These are phyloP conservation scores for Xerocomus spinulosus DNA, from an alignment of 768 basidiomycete genomes.

Conservation along the genomic window DNA sequence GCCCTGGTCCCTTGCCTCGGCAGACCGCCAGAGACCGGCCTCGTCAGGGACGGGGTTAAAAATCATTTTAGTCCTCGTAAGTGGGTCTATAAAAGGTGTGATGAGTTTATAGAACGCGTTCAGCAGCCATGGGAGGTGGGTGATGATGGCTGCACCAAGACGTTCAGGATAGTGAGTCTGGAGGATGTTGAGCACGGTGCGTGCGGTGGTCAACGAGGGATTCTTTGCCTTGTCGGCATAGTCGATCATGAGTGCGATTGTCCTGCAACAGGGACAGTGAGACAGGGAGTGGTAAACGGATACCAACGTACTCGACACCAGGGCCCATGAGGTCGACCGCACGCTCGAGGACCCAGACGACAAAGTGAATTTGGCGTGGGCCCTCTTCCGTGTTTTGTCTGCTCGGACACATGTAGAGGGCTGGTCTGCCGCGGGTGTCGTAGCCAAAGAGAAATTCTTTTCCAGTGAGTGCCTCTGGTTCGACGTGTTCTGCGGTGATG, in stretches of 20 bases:
- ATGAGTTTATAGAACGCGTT: slow-evolving; percentile 75
- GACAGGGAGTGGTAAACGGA: slow-evolving; percentile 1
- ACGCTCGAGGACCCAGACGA: slow-evolving; percentile 76
- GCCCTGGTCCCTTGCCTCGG: slow-evolving; percentile 18
- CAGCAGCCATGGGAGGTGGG: slow-evolving; percentile 78
- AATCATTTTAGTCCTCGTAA: slow-evolving; percentile 69
- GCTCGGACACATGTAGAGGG: slow-evolving; percentile 60
- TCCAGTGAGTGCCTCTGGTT: slow-evolving; percentile 78
- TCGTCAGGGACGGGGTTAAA: slow-evolving; percentile 54
- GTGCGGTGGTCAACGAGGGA: slow-evolving; percentile 38
- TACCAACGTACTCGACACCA: slow-evolving; percentile 68
- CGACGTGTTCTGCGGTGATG: slow-evolving; percentile 58
- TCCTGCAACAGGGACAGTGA: slow-evolving; percentile 38
- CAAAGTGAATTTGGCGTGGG: slow-evolving; percentile 64
- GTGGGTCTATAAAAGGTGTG: slow-evolving; percentile 77
- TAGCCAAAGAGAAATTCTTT: slow-evolving; percentile 78
- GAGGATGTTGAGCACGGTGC: slow-evolving; percentile 53
- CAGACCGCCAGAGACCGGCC: slow-evolving; percentile 26
- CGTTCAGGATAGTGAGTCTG: slow-evolving; percentile 87
- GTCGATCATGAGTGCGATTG: slow-evolving; percentile 68
- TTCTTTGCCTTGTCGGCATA: slow-evolving; percentile 69
- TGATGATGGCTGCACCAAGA: slow-evolving; percentile 66
- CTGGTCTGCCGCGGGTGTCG: slow-evolving; percentile 61
- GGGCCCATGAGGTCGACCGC: slow-evolving; percentile 72
- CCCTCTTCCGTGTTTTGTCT: slow-evolving; percentile 76